phyloP scores from a whole-genome alignment of 1,284 basidiomycete species.

The Malassezia dermatis region DNA sequence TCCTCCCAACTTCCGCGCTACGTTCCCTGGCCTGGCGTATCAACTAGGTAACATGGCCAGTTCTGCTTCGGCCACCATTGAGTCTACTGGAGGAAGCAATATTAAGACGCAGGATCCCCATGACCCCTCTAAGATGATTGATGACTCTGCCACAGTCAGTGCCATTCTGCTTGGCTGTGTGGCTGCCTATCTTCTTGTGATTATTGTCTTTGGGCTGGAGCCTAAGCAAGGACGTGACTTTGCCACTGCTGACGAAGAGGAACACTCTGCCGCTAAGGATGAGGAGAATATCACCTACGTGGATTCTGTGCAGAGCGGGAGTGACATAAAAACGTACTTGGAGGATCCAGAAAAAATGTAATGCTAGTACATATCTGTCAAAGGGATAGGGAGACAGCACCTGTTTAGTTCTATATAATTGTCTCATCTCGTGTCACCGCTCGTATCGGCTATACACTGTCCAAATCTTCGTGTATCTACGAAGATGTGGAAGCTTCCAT shows the following conservation, averaged over 20 bases:
- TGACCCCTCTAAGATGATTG: constrained; percentile 48
- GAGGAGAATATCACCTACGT: constrained; percentile 28
- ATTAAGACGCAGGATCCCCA: constrained; percentile 41
- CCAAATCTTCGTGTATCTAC: too few species aligned
- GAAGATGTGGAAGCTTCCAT: not conserved
- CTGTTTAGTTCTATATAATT: too few species aligned
- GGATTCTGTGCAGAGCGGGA: not conserved
- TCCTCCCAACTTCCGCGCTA: constrained; percentile 81
- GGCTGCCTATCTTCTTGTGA: constrained; percentile 42
- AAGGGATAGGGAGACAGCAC: too few species aligned
- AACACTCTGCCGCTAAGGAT: constrained; percentile 53
- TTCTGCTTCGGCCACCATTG: constrained; percentile 77
- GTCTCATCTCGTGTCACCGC: too few species aligned
- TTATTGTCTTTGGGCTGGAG: constrained; percentile 36
- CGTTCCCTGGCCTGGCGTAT: constrained; percentile 83
- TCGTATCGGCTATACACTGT: too few species aligned
- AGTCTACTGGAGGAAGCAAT: constrained; percentile 58
- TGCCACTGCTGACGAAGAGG: constrained; percentile 66
- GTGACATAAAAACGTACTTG: not conserved
- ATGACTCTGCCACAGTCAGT: constrained; percentile 76
- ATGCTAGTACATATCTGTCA: too few species aligned
- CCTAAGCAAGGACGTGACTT: constrained; percentile 62
- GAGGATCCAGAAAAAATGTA: not conserved
- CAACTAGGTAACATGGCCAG: constrained; percentile 68
- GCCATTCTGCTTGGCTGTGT: constrained; percentile 69